Conservation (phyloP, 768 basidiomycete species). For the Tylopilus sp. region DNA sequence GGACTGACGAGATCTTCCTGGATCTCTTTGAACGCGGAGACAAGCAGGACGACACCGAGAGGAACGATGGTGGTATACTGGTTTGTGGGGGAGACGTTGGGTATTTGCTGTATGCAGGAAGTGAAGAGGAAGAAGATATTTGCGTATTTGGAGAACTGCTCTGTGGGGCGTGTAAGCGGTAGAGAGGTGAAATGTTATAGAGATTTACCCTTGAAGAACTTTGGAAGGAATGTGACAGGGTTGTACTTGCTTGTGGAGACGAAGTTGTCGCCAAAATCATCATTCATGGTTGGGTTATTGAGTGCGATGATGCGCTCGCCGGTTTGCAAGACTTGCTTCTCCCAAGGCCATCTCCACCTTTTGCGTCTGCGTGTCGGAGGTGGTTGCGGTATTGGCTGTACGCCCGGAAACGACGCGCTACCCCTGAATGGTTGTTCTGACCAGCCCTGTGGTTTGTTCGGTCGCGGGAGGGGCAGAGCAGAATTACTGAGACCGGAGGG, state of each 20-base stretch:
- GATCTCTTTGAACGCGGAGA: constrained; percentile 92
- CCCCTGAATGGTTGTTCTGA: constrained; percentile 56
- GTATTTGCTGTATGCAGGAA: constrained; percentile 95
- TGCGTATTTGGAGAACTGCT: constrained; percentile 98
- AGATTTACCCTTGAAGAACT: constrained; percentile 83
- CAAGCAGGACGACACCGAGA: constrained; percentile 81
- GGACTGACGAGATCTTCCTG: constrained; percentile 77
- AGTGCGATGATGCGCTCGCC: constrained; percentile 82
- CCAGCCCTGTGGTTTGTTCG: constrained; percentile 65
- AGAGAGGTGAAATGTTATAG: neutral
- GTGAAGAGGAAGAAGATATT: constrained; percentile 99
- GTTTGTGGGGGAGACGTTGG: constrained; percentile 95
- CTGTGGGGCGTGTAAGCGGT: constrained; percentile 38
- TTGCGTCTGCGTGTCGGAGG: constrained; percentile 20
- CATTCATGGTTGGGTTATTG: constrained; percentile 68
- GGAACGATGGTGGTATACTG: constrained; percentile 93
- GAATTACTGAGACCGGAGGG: constrained; percentile 38
- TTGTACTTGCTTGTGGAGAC: constrained; percentile 97
- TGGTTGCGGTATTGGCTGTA: constrained; percentile 15
- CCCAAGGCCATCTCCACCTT: constrained; percentile 82
- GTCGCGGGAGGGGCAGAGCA: neutral
- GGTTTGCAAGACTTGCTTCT: constrained; percentile 56
- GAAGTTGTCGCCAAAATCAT: constrained; percentile 73
- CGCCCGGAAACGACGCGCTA: constrained; percentile 38
- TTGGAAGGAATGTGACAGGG: constrained; percentile 78